Percentiles rank a stretch among this genome's conserved stretches.
Conservation (phyloP, 129 eudicot genomes). For the Escallonia rubra region DNA sequence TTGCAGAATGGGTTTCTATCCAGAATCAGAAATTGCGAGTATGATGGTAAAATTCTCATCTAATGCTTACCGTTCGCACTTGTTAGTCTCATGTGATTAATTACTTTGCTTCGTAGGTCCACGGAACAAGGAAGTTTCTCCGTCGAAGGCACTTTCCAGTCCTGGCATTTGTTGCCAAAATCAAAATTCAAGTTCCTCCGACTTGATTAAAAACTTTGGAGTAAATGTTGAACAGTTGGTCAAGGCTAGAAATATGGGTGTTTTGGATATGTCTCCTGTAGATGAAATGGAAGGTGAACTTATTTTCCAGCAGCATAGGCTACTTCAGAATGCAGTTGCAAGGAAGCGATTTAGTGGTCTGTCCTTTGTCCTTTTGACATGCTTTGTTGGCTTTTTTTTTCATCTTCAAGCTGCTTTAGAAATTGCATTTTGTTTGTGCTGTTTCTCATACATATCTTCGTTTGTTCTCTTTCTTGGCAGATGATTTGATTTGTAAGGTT, state of each 20-base stretch:
- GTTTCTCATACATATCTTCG: background rate
- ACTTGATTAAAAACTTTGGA: constrained; percentile 21
- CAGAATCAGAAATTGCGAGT: constrained; percentile 19
- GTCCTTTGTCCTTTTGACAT: constrained; percentile 12
- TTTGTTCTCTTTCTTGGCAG: constrained; percentile 35
- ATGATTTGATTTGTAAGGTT: constrained; percentile 67
- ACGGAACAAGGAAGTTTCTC: constrained; percentile 20
- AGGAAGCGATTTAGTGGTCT: constrained; percentile 66
- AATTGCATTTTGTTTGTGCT: constrained; percentile 3
- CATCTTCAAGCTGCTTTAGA: background rate
- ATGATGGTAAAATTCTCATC: constrained; percentile 39
- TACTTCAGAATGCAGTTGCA: constrained; percentile 49
- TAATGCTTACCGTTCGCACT: background rate
- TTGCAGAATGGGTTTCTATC: constrained; percentile 28
- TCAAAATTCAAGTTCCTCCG: constrained; percentile 28
- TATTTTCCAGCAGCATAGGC: constrained; percentile 62
- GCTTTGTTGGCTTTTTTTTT: constrained; percentile 7
- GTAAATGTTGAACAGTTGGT: constrained; percentile 34
- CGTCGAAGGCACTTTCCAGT: constrained; percentile 36
- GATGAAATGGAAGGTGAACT: constrained; percentile 98
- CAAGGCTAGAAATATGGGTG: constrained; percentile 37
- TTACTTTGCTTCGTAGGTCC: constrained; percentile 28
- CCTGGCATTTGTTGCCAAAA: constrained; percentile 38
- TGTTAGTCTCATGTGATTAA: constrained; percentile 8
- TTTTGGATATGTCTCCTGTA: constrained; percentile 51